A percentile compares a stretch with the other conserved stretches of the same genome.
Evolutionary conservation across 495 filamentous ascomycete genomes (phyloP).

Genomic region (Hypoxylon lenormandii): DNA sequence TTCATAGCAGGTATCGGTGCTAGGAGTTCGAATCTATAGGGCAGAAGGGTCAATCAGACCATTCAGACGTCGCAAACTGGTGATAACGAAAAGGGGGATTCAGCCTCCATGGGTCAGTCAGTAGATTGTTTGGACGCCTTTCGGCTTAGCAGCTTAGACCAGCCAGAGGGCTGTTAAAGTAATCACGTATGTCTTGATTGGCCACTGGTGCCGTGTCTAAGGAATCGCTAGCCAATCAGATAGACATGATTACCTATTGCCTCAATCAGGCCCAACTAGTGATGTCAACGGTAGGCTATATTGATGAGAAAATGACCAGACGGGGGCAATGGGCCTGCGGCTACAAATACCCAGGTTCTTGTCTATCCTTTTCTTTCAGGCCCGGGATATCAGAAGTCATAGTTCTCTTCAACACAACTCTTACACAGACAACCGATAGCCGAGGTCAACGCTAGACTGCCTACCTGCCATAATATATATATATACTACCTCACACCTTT

Average conservation of each 20-base stretch:
- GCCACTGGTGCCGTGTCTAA: background rate
- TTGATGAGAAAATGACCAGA: too few species aligned
- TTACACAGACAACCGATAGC: background rate
- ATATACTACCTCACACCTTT: background rate
- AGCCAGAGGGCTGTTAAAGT: slow-evolving; percentile 14
- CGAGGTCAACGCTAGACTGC: too few species aligned
- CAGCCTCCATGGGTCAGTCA: slow-evolving; percentile 1
- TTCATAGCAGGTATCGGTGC: too few species aligned
- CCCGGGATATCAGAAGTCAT: background rate
- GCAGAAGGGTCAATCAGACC: too few species aligned
- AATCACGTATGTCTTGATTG: slow-evolving; percentile 39
- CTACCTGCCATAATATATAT: background rate
- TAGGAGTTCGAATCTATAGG: too few species aligned
- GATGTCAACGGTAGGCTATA: slow-evolving; percentile 38
- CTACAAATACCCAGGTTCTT: slow-evolving; percentile 22
- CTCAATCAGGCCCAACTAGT: slow-evolving; percentile 18
- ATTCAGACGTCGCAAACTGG: too few species aligned
- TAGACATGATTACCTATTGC: slow-evolving; percentile 41
- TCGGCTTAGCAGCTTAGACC: background rate
- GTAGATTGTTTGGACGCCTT: slow-evolving; percentile 26
- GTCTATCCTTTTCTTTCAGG: background rate
- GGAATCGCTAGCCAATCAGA: slow-evolving; percentile 28
- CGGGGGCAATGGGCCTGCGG: background rate
- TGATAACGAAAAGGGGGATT: too few species aligned
- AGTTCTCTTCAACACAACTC: background rate